Conservation (phyloP, 2,329 filamentous ascomycete species). For the Talaromyces atroroseus region DNA sequence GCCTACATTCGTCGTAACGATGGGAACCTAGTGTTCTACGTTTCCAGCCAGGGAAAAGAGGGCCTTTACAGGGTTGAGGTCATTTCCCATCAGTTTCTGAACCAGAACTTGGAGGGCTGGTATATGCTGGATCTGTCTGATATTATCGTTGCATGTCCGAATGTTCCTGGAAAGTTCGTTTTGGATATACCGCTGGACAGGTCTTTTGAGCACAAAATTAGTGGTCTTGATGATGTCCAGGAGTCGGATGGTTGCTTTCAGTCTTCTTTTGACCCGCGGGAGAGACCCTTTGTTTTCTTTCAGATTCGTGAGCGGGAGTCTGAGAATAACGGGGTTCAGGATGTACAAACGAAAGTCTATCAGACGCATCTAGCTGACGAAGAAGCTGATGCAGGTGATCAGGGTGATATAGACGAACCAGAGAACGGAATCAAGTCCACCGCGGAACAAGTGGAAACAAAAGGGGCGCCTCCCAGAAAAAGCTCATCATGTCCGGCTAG, state of each 20-base stretch:
- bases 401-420: neutral
- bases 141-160: constrained; percentile 1
- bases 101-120: constrained; percentile 1
- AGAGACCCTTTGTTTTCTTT: neutral
- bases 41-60: neutral
- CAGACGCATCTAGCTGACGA: neutral
- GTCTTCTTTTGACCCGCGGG: neutral
- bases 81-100: neutral
- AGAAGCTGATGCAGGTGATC: too few relatives aligned
- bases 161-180: neutral
- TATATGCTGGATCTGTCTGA: constrained; percentile 1
- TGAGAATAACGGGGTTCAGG: neutral
- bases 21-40: constrained; percentile 1
- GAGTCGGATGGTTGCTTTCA: neutral
- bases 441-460: neutral
- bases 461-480: neutral
- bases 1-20: neutral
- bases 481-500: neutral
- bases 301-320: neutral
- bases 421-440: neutral
- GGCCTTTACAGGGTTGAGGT: constrained; percentile 8
- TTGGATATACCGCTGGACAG: neutral
- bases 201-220: neutral
- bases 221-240: neutral
- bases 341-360: neutral